phyloP scores from a whole-genome alignment of 129 eudicot species.

The Deinandra increscens region DNA sequence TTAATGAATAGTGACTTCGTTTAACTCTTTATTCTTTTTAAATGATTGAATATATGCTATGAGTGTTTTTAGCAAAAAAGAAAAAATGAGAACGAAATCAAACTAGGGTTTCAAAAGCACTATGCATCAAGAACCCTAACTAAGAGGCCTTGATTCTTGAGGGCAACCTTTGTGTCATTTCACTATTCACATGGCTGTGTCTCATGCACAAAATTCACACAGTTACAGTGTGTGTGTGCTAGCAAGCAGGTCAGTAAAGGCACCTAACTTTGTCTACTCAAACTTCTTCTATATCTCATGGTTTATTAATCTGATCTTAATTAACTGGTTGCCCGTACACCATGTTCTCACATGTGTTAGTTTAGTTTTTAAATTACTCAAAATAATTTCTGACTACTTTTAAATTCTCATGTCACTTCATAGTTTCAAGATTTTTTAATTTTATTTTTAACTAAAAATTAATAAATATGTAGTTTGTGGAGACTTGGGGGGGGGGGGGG shows the following conservation, averaged over 20 bases:
- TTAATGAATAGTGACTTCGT: no score
- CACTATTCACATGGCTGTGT: slow-evolving; percentile 37
- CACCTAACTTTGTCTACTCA: slow-evolving; percentile 28
- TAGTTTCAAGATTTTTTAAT: background rate
- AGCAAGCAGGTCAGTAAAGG: slow-evolving; percentile 33
- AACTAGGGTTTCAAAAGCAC: slow-evolving; percentile 20
- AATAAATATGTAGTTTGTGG: no score
- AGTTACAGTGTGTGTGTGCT: slow-evolving; percentile 21
- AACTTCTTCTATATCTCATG: background rate
- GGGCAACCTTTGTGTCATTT: slow-evolving; percentile 30
- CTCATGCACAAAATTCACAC: slow-evolving; percentile 28
- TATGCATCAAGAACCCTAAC: slow-evolving; percentile 7
- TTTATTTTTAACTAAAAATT: no score
- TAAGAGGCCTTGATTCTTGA: background rate
- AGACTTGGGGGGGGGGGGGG: no score
- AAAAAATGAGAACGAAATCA: background rate
- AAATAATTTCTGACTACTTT: slow-evolving; percentile 24
- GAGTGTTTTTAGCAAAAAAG: background rate
- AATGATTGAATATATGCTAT: no score
- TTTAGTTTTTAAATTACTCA: background rate
- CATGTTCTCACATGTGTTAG: slow-evolving; percentile 18
- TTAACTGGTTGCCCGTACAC: slow-evolving; percentile 21
- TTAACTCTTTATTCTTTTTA: no score
- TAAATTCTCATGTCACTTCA: slow-evolving; percentile 14
- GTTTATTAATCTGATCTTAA: background rate